Conservation (phyloP, 495 filamentous ascomycete species). For the Tuber umbilicatum region DNA sequence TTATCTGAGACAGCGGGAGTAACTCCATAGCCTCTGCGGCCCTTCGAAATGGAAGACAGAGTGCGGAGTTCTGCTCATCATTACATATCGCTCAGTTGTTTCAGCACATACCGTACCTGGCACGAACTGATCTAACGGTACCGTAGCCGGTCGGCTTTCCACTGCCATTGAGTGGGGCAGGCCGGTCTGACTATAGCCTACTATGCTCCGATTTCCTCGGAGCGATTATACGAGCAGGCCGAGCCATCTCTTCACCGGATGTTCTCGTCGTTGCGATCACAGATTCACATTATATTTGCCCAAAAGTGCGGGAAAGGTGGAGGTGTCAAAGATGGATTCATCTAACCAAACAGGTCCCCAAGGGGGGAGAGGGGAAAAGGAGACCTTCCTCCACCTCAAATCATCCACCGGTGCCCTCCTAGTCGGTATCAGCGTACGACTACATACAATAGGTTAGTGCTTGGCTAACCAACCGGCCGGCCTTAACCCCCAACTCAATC, state of each 20-base stretch:
- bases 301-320: not conserved
- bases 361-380: not conserved
- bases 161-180: not conserved
- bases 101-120: not conserved
- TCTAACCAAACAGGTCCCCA: not conserved
- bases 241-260: not conserved
- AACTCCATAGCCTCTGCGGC: not conserved
- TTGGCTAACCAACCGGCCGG: not conserved
- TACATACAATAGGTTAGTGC: not conserved
- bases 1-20: not conserved
- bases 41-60: not conserved
- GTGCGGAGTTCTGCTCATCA: not conserved
- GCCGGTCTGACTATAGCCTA: not conserved
- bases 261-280: not conserved
- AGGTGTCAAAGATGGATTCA: not conserved
- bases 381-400: not conserved
- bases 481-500: not conserved
- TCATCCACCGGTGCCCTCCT: not conserved
- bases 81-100: not conserved
- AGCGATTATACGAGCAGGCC: not conserved
- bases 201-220: not conserved
- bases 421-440: not conserved
- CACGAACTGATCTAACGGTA: not conserved
- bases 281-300: not conserved
- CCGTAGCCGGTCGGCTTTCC: not conserved